A percentile compares a stretch with the other conserved stretches of the same genome.
phyloP scores from a whole-genome alignment of 2,329 filamentous ascomycete genomes.

The Fusarium guadeloupense region DNA sequence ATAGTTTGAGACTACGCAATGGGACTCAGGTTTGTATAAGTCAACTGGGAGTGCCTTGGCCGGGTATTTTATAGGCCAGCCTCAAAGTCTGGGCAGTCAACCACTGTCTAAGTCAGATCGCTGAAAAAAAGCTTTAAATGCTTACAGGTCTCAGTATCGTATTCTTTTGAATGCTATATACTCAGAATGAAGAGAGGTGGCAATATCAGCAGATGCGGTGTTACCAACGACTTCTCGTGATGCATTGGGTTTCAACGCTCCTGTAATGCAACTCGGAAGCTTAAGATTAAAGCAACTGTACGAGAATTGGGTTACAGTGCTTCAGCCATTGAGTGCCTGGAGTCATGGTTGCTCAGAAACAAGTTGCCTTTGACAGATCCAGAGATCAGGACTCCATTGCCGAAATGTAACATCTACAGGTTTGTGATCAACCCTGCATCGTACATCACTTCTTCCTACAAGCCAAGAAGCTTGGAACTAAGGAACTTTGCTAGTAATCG shows the following conservation, averaged over 20 bases:
- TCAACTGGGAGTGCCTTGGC: background rate
- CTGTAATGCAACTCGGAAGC: background rate
- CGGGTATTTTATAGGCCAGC: background rate
- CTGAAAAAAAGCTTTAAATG: background rate
- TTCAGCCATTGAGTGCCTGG: background rate
- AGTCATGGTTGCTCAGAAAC: background rate
- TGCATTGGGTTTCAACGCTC: background rate
- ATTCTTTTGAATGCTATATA: background rate
- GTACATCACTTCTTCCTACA: background rate
- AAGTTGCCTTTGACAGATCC: background rate
- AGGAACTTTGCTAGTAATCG: background rate
- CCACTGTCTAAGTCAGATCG: background rate
- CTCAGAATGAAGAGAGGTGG: background rate
- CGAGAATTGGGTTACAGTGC: background rate
- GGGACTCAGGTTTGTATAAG: background rate
- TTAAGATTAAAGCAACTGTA: background rate
- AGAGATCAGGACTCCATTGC: background rate
- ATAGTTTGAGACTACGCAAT: background rate
- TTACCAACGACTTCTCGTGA: background rate
- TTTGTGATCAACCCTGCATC: background rate
- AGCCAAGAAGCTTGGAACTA: background rate
- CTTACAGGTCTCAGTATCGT: background rate
- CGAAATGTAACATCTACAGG: background rate
- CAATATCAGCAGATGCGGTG: background rate
- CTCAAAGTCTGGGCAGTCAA: background rate